Evolutionary conservation across 345 rosid species (phyloP).

Genomic region (Acer saccharum): DNA sequence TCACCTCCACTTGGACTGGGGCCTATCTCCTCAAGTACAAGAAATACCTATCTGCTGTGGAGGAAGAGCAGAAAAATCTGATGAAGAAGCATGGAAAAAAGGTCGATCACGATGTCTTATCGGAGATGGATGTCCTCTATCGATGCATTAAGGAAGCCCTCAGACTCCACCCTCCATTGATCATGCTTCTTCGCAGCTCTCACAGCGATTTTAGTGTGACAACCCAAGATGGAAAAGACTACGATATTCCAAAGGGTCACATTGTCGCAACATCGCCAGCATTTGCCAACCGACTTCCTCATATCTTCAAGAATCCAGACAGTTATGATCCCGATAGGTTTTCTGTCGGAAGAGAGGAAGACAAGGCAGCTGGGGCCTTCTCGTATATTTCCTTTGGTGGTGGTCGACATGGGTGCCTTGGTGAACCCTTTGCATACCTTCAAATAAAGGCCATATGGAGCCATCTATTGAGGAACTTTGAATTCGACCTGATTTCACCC

Average conservation of each 20-base stretch:
- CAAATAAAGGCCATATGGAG: slow-evolving; percentile 99
- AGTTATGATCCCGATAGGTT: slow-evolving; percentile 84
- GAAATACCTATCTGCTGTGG: slow-evolving; percentile 57
- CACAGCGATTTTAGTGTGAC: slow-evolving; percentile 85
- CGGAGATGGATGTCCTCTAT: slow-evolving; percentile 90
- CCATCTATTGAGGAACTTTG: slow-evolving; percentile 91
- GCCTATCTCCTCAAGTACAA: slow-evolving; percentile 77
- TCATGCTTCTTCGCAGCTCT: slow-evolving; percentile 84
- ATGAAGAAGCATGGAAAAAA: slow-evolving; percentile 76
- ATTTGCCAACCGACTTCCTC: slow-evolving; percentile 87
- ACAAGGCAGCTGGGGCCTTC: slow-evolving; percentile 84
- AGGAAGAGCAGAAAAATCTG: slow-evolving; percentile 77
- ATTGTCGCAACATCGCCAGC: slow-evolving; percentile 95
- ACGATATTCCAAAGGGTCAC: slow-evolving; percentile 93
- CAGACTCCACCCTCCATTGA: slow-evolving; percentile 93
- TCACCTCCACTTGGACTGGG: slow-evolving; percentile 97
- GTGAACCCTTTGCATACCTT: slow-evolving; percentile 95
- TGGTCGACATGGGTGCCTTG: slow-evolving; percentile 97
- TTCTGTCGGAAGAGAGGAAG: slow-evolving; percentile 90
- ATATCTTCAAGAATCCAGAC: slow-evolving; percentile 78
- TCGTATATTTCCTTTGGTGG: slow-evolving; percentile 94
- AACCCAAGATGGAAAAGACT: slow-evolving; percentile 74
- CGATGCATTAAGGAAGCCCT: slow-evolving; percentile 96
- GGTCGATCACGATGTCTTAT: slow-evolving; percentile 81
- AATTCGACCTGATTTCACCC: slow-evolving; percentile 52